These are phyloP conservation scores for Cajanus cajan DNA, from an alignment of 306 rosid species.

Conservation along the genomic window DNA sequence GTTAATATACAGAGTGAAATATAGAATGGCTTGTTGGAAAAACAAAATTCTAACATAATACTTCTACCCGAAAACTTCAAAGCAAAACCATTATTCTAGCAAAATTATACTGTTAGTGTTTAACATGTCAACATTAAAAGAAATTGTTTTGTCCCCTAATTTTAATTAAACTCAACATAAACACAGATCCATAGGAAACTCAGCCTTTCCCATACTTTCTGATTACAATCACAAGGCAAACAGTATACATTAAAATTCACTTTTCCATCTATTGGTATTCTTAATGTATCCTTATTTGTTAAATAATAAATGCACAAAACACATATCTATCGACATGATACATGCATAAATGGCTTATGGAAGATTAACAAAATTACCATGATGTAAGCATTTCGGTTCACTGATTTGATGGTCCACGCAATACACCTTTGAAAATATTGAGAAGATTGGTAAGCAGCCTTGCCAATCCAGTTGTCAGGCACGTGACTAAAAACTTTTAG, in stretches of 20 bases:
- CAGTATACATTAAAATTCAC: not conserved
- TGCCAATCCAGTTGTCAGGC: constrained; percentile 68
- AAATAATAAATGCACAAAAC: not conserved
- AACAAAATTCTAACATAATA: not conserved
- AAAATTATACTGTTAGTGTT: not conserved
- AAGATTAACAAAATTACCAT: constrained; percentile 55
- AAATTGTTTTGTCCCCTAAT: not conserved
- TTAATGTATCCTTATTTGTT: constrained; percentile 2
- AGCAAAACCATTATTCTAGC: not conserved
- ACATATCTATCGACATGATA: constrained; percentile 6
- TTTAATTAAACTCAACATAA: not conserved
- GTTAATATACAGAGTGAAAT: not conserved
- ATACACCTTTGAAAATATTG: constrained; percentile 57
- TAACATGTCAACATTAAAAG: not conserved
- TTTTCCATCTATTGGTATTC: not conserved
- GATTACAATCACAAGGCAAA: not conserved
- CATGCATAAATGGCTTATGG: constrained; percentile 1
- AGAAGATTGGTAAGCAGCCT: constrained; percentile 52
- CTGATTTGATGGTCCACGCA: constrained; percentile 86
- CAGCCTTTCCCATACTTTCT: not conserved
- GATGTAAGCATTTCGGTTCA: constrained; percentile 93
- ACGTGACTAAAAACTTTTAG: constrained; percentile 59
- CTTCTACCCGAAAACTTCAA: not conserved
- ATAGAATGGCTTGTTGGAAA: not conserved
- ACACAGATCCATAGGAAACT: not conserved